A percentile compares a stretch with the other conserved stretches of the same genome.
phyloP scores from a whole-genome alignment of 495 filamentous ascomycete genomes.

The Amniculicola lignicola region DNA sequence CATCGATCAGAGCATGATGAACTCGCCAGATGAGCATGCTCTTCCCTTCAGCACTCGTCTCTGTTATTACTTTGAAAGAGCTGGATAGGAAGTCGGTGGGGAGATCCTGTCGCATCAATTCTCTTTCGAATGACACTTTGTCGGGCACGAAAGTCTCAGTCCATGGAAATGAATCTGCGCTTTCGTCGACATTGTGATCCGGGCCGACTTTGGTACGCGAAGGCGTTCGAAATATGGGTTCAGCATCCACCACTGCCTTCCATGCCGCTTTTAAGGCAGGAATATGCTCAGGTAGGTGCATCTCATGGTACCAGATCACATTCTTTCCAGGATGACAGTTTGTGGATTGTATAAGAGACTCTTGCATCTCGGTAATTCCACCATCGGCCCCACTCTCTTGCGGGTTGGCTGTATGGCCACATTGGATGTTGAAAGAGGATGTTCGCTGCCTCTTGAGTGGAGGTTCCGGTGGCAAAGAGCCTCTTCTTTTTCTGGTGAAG shows the following conservation, averaged over 20 bases:
- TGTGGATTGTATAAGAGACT: neutral
- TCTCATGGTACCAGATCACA: conserved; percentile 9
- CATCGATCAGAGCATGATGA: conserved; percentile 21
- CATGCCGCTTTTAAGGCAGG: conserved; percentile 3
- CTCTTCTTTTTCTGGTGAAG: no score
- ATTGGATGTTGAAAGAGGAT: no score
- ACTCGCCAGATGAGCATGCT: conserved; percentile 16
- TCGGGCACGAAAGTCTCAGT: neutral
- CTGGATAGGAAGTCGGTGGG: neutral
- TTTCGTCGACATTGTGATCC: neutral
- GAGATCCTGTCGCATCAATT: neutral
- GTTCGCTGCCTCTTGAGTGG: no score
- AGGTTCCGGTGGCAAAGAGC: no score
- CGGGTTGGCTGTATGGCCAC: no score
- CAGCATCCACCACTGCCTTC: neutral
- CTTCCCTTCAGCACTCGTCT: neutral
- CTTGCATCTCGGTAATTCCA: conserved; percentile 12
- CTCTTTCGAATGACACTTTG: neutral
- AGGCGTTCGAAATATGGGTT: conserved; percentile 3
- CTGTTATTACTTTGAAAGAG: conserved; percentile 2
- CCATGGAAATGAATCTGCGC: neutral
- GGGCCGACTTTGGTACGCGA: neutral
- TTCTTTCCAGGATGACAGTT: neutral
- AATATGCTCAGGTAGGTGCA: neutral
- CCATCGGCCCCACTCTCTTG: no score